Base-by-base conservation (phyloP, 495 filamentous ascomycete genomes). In the Penicillium mononematosum region DNA sequence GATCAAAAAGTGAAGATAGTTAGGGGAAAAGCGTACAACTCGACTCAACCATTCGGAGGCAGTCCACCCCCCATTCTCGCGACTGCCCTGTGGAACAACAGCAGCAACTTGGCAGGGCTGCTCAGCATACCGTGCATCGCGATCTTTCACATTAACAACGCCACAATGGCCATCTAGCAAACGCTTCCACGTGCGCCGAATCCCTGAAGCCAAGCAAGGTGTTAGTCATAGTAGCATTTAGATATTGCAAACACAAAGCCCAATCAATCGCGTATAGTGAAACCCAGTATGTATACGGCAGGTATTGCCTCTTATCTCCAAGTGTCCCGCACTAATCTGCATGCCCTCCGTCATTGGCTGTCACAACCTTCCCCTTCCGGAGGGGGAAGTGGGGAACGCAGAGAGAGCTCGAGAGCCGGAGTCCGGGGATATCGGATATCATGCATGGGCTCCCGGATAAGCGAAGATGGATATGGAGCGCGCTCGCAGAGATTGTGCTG, bases 101-200 rank as follows among this genome's bases (percentile, higher is more conserved):
- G 86, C 94, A 12, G 94, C 94, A 53, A 98, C 83, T 58, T 86
- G 88, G 72, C 89, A 90, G 17, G 92, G 90, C 27, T 96, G 80
- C 27, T 84, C 82, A 5, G 75, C 76, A 73, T 88, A 92, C 36
- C 78, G 71, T 0, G 80, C 73, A 54, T 82, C 81, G 45, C 80
- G 81, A 59, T 77, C 66, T 34, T 77, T 77, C 29, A 90, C 78
- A 65, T 88, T 90, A 31, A 86, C 80, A 60, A 97, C 83, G 51
- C 93, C 94, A 59, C 87, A 90, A 49, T 91, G 78, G 34, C 88
- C 85, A 46, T 88, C 86, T 4, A 98, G 65, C 10, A 98, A 83
- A 41, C 88, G 85, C 41, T 73, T 83, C 94, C 94, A 98, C 44
- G 90, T 87, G 19, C 77, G 84, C 52, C 83, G 85, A 59, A 88